phyloP scores from a whole-genome alignment of 2,329 filamentous ascomycete species.

The Ascochyta pisi region DNA sequence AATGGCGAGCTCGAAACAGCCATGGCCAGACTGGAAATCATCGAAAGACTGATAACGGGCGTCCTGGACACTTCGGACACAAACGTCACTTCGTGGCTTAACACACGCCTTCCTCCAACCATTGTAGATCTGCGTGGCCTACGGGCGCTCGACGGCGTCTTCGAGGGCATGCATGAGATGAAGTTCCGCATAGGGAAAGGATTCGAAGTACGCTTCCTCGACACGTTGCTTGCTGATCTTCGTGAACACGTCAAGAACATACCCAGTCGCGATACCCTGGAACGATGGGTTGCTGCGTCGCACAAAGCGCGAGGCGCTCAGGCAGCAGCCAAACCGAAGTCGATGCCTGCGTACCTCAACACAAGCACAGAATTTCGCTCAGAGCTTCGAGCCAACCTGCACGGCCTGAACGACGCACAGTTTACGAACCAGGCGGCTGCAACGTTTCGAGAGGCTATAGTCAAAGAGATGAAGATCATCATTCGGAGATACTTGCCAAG shows the following conservation, averaged over 20 bases:
- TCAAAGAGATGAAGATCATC: conserved; percentile 84
- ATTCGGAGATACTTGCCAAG: conserved; percentile 87
- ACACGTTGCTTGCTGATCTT: conserved; percentile 78
- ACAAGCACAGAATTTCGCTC: conserved; percentile 74
- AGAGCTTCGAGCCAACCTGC: conserved; percentile 73
- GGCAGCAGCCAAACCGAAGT: conserved; percentile 67
- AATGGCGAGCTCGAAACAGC: conserved; percentile 83
- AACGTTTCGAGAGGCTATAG: conserved; percentile 80
- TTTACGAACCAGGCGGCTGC: conserved; percentile 82
- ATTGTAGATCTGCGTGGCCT: conserved; percentile 76
- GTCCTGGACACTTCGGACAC: conserved; percentile 57
- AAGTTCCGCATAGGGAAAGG: conserved; percentile 83
- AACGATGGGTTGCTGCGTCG: conserved; percentile 82
- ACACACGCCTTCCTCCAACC: conserved; percentile 46
- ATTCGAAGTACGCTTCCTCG: conserved; percentile 82
- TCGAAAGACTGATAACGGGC: conserved; percentile 83
- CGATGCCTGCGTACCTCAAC: conserved; percentile 78
- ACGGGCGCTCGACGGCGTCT: conserved; percentile 80
- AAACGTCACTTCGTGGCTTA: conserved; percentile 42
- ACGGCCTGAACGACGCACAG: conserved; percentile 80
- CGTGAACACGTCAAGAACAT: conserved; percentile 79
- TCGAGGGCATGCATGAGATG: conserved; percentile 76
- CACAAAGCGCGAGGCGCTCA: conserved; percentile 73
- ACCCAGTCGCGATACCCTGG: conserved; percentile 74
- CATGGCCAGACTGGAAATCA: conserved; percentile 74